Evolutionary conservation across 2,329 filamentous ascomycete genomes (phyloP).

Genomic region (Didymella pinodella): DNA sequence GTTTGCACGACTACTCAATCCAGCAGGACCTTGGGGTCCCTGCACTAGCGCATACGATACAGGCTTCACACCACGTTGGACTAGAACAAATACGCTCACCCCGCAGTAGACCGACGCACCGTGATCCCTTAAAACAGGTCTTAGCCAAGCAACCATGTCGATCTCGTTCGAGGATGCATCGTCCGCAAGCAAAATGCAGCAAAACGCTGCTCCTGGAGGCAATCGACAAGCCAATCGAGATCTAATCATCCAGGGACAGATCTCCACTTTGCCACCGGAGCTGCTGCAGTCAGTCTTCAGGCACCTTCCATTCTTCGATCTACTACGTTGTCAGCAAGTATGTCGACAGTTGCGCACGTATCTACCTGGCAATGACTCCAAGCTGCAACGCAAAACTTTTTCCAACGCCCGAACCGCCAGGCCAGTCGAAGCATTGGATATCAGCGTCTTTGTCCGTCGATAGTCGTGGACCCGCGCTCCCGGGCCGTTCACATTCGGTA

Average conservation of each 20-base stretch:
- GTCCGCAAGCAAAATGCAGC: neutral
- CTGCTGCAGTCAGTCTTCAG: neutral
- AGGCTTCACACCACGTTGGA: neutral
- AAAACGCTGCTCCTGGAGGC: neutral
- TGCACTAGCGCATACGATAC: neutral
- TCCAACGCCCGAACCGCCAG: neutral
- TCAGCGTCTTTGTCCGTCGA: neutral
- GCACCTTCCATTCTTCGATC: neutral
- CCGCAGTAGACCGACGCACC: neutral
- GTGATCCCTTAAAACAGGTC: neutral
- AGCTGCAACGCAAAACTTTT: neutral
- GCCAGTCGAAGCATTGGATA: neutral
- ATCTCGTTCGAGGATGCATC: neutral
- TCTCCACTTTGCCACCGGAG: neutral
- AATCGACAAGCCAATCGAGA: neutral
- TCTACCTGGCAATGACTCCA: neutral
- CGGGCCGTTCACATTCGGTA: neutral
- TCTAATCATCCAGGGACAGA: neutral
- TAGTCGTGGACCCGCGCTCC: neutral
- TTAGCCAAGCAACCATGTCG: neutral
- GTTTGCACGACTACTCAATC: neutral
- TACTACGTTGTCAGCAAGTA: neutral
- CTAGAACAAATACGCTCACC: neutral
- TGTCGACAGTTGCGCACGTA: neutral
- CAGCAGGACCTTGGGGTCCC: neutral